Conservation (phyloP, 176 grass and related monocot species). For the Carex scoparia region DNA sequence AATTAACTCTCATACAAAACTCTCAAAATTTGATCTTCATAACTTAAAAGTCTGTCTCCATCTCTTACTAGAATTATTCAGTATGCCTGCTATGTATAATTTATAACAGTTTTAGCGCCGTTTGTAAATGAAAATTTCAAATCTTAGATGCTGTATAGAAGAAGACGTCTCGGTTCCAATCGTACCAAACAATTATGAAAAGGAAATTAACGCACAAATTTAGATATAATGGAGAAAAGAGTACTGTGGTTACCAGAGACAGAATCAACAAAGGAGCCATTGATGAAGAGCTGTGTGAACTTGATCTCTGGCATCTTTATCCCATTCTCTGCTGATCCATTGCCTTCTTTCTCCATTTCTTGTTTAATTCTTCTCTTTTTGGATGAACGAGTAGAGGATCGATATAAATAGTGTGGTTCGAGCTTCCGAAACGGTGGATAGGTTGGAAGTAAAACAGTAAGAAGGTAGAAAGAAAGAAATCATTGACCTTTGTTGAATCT, state of each 20-base stretch:
- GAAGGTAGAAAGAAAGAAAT: too few species aligned
- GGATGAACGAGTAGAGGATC: not conserved
- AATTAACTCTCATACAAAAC: too few species aligned
- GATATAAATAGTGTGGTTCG: not conserved
- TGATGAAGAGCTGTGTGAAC: constrained; percentile 65
- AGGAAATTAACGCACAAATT: too few species aligned
- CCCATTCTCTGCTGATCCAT: not conserved
- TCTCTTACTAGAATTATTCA: not conserved
- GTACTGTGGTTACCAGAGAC: constrained; percentile 31
- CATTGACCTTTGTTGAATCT: too few species aligned
- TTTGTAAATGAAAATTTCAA: not conserved
- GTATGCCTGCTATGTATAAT: not conserved
- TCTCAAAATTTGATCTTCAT: too few species aligned
- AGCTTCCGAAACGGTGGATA: too few species aligned
- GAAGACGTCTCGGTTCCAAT: not conserved
- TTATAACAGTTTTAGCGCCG: not conserved
- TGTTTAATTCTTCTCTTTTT: not conserved
- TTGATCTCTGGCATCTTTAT: constrained; percentile 43
- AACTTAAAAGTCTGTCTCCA: too few species aligned
- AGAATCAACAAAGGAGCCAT: constrained; percentile 50
- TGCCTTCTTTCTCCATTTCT: constrained; percentile 24
- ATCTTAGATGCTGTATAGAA: not conserved
- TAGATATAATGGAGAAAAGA: too few species aligned
- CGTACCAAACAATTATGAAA: not conserved
- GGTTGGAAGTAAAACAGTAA: too few species aligned